Percentiles rank a stretch among this genome's conserved stretches.
phyloP scores from a whole-genome alignment of 2,329 filamentous ascomycete genomes.

The Colletotrichum chlorophyti region DNA sequence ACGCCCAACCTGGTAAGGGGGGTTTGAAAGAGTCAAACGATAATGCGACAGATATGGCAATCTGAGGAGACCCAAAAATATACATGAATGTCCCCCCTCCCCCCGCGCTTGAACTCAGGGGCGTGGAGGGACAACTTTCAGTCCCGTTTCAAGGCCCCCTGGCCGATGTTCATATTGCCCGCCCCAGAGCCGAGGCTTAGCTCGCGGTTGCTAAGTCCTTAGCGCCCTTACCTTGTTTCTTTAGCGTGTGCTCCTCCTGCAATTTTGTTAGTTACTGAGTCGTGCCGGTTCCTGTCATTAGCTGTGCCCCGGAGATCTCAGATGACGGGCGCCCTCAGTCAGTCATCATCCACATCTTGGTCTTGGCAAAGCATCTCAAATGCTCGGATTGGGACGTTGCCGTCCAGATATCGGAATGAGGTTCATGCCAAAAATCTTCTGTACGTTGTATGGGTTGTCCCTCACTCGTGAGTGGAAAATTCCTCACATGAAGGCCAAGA shows the following conservation, averaged over 20 bases:
- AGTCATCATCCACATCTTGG: not conserved
- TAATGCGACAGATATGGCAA: constrained; percentile 23
- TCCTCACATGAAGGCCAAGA: not conserved
- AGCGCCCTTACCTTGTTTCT: constrained; percentile 10
- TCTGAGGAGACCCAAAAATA: constrained; percentile 9
- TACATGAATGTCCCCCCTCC: not conserved
- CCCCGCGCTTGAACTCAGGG: constrained; percentile 5
- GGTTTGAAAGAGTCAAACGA: constrained; percentile 17
- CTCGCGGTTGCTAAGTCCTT: not conserved
- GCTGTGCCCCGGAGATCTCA: not conserved
- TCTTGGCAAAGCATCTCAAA: not conserved
- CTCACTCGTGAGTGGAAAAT: too few species aligned
- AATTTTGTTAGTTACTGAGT: not conserved
- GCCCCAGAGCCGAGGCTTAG: too few species aligned
- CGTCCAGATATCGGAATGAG: not conserved
- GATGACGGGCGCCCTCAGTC: not conserved
- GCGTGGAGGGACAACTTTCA: not conserved
- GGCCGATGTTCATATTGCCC: too few species aligned
- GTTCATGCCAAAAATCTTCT: too few species aligned
- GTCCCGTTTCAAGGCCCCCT: constrained; percentile 14
- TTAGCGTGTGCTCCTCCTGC: not conserved
- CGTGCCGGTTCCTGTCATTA: not conserved
- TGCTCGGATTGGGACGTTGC: not conserved
- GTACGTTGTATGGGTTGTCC: too few species aligned
- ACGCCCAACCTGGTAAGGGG: not conserved